Evolutionary conservation across 176 grass and related monocot genomes (phyloP), one percentile per base, ranked within the genome.

Genomic region (Melocanna baccifera): DNA sequence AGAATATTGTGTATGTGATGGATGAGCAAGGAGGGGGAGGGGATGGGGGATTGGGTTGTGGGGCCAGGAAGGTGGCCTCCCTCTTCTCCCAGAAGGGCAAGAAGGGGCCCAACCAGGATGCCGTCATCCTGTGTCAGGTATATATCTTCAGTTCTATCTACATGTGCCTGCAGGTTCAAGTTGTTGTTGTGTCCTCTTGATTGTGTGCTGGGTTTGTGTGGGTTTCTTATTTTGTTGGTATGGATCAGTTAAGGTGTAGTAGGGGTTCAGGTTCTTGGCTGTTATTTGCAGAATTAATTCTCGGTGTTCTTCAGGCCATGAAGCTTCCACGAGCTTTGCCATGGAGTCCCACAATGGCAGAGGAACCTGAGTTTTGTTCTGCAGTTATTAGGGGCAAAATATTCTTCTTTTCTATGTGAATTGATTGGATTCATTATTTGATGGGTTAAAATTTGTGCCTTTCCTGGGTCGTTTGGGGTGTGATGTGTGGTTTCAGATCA

Each of bases 61-160:
- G 66, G 12, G 50, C 32, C 30, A 87, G 93, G 77, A 94, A 67
- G 77, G 58, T 96, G 16, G 93, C 93, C 20, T 99, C 93, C 69
- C 90, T 96, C 77, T 99, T 69, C 79, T 99, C 97, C 55, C 97
- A 78, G 51, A 92, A 76, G 76, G 97, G 97, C 83, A 94, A 92
- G 89, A 99, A 99, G 36, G 97, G 97, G 13, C 88, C 91, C 52
- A 99, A 99, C 89, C 97, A 99, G 83, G 97, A 99, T 85, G 72
- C 97, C 56, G 91, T 86, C 57, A 96, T 99, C 77, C 89, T 99
- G 36, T 99, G 93, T 85, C 90, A 94, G 97, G 97, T 93, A 59
- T 3, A 15, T 1, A 14, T 22, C 65, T 16, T 51, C 2, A n/a
- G 1, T 22, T 73, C 39, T 19, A 14, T 11, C 68, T 3, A 3